Percentiles rank a stretch among this genome's conserved stretches.
These are phyloP conservation scores for Ogataea thermomethanolica DNA, from an alignment of 805 yeast species.

Conservation along the genomic window DNA sequence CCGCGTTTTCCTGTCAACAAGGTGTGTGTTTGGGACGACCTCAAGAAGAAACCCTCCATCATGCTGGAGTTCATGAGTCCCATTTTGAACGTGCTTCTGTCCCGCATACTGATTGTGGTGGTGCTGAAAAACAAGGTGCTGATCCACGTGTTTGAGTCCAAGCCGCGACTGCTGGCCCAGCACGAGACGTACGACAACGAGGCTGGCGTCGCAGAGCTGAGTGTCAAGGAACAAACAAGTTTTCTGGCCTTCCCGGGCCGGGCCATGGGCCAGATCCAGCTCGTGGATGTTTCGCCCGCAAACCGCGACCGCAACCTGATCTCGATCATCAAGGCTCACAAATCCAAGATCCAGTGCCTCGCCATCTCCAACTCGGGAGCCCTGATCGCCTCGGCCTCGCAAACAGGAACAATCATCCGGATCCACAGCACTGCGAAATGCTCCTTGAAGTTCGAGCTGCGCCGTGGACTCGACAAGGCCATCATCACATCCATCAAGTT, in stretches of 20 bases:
- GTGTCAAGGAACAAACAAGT: conserved; percentile 24
- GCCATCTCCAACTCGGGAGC: conserved; percentile 62
- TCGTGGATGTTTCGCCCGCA: conserved; percentile 67
- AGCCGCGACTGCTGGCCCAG: conserved; percentile 62
- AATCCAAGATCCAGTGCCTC: conserved; percentile 57
- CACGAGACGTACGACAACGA: conserved; percentile 67
- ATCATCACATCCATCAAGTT: conserved; percentile 78
- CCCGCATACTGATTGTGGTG: conserved; percentile 72
- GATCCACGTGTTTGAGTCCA: conserved; percentile 77
- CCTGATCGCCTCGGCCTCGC: conserved; percentile 76
- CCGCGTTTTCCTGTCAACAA: conserved; percentile 79
- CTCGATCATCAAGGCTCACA: conserved; percentile 76
- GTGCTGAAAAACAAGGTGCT: conserved; percentile 64
- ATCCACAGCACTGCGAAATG: conserved; percentile 69
- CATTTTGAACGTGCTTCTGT: conserved; percentile 67
- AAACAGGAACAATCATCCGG: conserved; percentile 76
- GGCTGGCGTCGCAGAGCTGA: conserved; percentile 55
- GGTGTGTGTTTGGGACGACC: conserved; percentile 88
- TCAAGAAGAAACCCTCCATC: conserved; percentile 69
- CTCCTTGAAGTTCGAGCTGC: conserved; percentile 71
- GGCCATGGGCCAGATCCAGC: conserved; percentile 71
- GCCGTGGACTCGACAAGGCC: conserved; percentile 89
- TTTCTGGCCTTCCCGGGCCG: conserved; percentile 77
- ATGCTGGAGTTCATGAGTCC: conserved; percentile 74
- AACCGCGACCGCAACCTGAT: conserved; percentile 63